Percentiles rank a stretch among this genome's conserved stretches.
Evolutionary conservation across 2,329 filamentous ascomycete species (phyloP).

Genomic region (Fusarium chuoi): DNA sequence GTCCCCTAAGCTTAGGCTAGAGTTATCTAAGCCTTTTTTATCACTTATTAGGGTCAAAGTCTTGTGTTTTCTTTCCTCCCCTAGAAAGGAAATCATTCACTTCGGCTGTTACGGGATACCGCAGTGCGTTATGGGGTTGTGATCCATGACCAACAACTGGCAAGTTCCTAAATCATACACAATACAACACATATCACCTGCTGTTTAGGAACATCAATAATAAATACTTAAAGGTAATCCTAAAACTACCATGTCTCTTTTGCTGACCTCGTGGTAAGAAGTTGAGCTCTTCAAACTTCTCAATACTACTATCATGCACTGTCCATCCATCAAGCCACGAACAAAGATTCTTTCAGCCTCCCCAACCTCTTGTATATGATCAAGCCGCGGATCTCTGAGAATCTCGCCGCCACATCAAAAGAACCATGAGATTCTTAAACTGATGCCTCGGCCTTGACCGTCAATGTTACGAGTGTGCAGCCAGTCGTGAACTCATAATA

Average conservation of each 20-base stretch:
- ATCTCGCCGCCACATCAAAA: not conserved
- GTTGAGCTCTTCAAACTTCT: slow-evolving; percentile 1
- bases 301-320: not conserved
- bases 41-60: too few species aligned
- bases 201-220: not conserved
- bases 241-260: not conserved
- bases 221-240: not conserved
- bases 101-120: not conserved
- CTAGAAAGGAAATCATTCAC: not conserved
- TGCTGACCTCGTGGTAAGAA: not conserved
- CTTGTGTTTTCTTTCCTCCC: too few species aligned
- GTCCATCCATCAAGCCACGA: not conserved
- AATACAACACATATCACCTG: not conserved
- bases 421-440: not conserved
- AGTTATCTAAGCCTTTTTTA: too few species aligned
- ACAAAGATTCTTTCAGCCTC: slow-evolving; percentile 7
- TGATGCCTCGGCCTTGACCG: not conserved
- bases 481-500: not conserved
- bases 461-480: slow-evolving; percentile 1
- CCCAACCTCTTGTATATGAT: slow-evolving; percentile 17
- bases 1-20: too few species aligned
- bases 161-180: not conserved
- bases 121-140: not conserved
- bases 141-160: not conserved
- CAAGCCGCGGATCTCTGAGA: not conserved